Conservation (phyloP, 2,329 filamentous ascomycete species). For the Verticillium nonalfalfae region DNA sequence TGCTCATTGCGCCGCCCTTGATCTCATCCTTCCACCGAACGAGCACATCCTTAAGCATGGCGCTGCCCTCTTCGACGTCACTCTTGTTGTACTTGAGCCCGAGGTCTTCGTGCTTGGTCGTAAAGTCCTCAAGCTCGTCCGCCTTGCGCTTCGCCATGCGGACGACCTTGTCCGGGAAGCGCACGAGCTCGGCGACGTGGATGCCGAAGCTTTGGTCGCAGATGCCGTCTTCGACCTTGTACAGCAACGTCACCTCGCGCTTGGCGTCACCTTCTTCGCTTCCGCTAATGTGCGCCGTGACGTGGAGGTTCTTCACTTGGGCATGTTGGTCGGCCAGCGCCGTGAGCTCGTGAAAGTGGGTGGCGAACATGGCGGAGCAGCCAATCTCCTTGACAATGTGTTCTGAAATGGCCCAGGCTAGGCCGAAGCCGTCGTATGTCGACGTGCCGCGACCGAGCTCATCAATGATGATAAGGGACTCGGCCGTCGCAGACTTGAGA, state of each 20-base stretch:
- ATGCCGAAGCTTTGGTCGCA: conserved; percentile 98
- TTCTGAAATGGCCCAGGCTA: conserved; percentile 99
- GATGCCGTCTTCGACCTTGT: conserved; percentile 92
- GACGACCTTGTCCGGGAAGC: conserved; percentile 94
- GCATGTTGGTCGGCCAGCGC: conserved; percentile 81
- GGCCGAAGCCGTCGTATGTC: conserved; percentile 95
- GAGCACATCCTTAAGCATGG: conserved; percentile 76
- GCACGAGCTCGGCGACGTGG: conserved; percentile 92
- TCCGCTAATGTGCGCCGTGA: conserved; percentile 81
- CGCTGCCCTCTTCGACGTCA: conserved; percentile 85
- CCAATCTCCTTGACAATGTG: conserved; percentile 95
- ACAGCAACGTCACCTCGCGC: conserved; percentile 87
- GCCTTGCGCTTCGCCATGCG: conserved; percentile 99
- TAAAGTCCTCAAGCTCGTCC: conserved; percentile 95
- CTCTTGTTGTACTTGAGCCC: conserved; percentile 64
- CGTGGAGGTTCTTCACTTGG: conserved; percentile 88
- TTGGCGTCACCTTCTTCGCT: conserved; percentile 43
- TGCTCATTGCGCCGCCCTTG: conserved; percentile 51
- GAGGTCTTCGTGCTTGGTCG: conserved; percentile 63
- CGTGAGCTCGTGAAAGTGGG: conserved; percentile 96
- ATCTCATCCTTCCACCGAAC: conserved; percentile 79
- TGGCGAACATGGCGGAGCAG: conserved; percentile 92
- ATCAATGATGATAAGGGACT: conserved; percentile 97
- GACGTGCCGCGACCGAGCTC: conserved; percentile 94
- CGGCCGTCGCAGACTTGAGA: conserved; percentile 88